Evolutionary conservation across 495 filamentous ascomycete species (phyloP).

Genomic region (Penicillium roqueforti): DNA sequence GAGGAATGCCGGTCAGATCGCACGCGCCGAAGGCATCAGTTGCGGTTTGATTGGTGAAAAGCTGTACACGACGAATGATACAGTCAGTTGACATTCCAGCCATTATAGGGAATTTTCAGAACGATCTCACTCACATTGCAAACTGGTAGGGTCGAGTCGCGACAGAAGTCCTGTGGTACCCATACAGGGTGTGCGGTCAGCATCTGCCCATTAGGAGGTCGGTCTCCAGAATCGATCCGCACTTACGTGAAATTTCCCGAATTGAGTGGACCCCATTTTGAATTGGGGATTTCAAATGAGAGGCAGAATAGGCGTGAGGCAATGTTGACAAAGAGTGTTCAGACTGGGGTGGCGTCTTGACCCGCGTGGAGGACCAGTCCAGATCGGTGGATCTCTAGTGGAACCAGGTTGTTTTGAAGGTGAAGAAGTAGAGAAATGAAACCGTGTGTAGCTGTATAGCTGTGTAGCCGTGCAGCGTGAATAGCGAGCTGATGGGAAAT

Average conservation of each 20-base stretch:
- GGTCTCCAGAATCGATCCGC: constrained; percentile 13
- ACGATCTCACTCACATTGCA: constrained; percentile 75
- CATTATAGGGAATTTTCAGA: not conserved
- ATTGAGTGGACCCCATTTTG: constrained; percentile 62
- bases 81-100: constrained; percentile 19
- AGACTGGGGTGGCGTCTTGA: constrained; percentile 25
- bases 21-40: constrained; percentile 61
- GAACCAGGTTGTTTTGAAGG: not conserved
- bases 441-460: not conserved
- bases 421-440: not conserved
- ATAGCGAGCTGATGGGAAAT: not conserved
- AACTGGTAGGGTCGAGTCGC: constrained; percentile 89
- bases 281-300: constrained; percentile 13
- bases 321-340: not conserved
- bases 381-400: constrained; percentile 26
- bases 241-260: constrained; percentile 87
- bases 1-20: constrained; percentile 63
- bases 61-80: constrained; percentile 29
- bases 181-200: constrained; percentile 19
- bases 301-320: constrained; percentile 13
- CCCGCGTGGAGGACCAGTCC: constrained; percentile 26
- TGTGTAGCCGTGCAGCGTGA: not conserved
- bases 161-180: constrained; percentile 77
- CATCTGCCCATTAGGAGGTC: constrained; percentile 4
- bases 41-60: constrained; percentile 51